A percentile compares a stretch with the other conserved stretches of the same genome.
phyloP scores from a whole-genome alignment of 2,329 filamentous ascomycete species.

The Hymenoscyphus linearis region DNA sequence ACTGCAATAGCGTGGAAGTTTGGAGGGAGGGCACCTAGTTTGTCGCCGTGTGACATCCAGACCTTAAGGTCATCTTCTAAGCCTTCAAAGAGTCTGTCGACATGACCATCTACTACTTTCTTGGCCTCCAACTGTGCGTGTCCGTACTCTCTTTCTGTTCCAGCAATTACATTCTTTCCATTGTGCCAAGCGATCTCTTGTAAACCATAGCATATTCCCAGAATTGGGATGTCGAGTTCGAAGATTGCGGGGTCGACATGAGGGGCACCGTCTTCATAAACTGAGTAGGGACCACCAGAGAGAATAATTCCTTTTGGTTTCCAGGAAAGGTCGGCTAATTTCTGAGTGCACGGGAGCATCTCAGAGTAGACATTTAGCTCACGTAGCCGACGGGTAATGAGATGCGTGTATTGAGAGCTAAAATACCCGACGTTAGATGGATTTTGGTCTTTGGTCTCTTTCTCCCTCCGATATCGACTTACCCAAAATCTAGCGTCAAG shows the following conservation, averaged over 20 bases:
- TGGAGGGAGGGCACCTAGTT: constrained; percentile 68
- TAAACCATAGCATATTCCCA: constrained; percentile 43
- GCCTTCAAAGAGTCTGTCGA: constrained; percentile 74
- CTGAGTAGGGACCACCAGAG: constrained; percentile 66
- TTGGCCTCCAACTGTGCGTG: constrained; percentile 49
- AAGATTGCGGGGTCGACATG: constrained; percentile 81
- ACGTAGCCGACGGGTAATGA: constrained; percentile 60
- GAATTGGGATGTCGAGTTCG: constrained; percentile 61
- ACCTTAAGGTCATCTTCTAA: constrained; percentile 65
- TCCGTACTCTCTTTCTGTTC: constrained; percentile 46
- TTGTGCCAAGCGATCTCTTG: constrained; percentile 72
- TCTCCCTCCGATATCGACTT: constrained; percentile 6
- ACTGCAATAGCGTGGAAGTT: constrained; percentile 69
- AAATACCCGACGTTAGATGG: not conserved
- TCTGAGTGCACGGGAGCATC: constrained; percentile 82
- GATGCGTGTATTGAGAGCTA: constrained; percentile 63
- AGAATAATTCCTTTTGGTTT: constrained; percentile 82
- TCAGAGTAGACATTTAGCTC: constrained; percentile 80
- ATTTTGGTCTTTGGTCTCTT: not conserved
- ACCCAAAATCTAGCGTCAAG: constrained; percentile 65
- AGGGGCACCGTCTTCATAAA: constrained; percentile 72
- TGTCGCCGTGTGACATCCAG: constrained; percentile 89
- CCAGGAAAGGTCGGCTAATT: constrained; percentile 69
- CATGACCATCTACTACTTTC: constrained; percentile 49
- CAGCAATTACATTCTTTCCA: constrained; percentile 61